A percentile compares a stretch with the other conserved stretches of the same genome.
Evolutionary conservation across 75 land plant genomes (phyloP).

Genomic region (Isoetes taiwanensis): DNA sequence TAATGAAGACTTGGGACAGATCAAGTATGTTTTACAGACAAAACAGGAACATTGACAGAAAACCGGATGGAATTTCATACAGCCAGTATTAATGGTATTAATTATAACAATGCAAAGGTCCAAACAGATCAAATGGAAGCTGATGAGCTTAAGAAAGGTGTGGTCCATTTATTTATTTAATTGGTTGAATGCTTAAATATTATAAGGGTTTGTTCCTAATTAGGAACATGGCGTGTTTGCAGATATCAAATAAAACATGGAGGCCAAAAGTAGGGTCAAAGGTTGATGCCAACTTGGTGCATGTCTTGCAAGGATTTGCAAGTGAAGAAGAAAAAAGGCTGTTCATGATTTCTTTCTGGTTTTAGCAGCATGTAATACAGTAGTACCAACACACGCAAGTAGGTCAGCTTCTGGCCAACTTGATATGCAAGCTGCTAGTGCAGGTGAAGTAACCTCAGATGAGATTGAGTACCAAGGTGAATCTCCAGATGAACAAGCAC

Average conservation of each 20-base stretch:
- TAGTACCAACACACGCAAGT: constrained; percentile 24
- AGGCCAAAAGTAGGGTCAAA: constrained; percentile 11
- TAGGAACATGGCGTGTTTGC: not conserved
- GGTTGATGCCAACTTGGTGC: constrained; percentile 11
- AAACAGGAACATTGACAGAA: constrained; percentile 95
- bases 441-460: constrained; percentile 12
- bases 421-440: constrained; percentile 17
- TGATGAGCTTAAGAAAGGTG: not conserved
- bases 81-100: constrained; percentile 75
- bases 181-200: not conserved
- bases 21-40: constrained; percentile 85
- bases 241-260: constrained; percentile 5
- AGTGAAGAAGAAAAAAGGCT: not conserved
- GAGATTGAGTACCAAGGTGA: constrained; percentile 39
- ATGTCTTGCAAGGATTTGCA: not conserved
- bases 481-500: constrained; percentile 43
- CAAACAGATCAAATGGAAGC: not conserved
- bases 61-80: constrained; percentile 94
- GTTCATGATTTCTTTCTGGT: constrained; percentile 22
- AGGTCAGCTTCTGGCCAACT: constrained; percentile 19
- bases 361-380: constrained; percentile 27
- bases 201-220: not conserved
- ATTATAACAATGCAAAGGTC: constrained; percentile 35
- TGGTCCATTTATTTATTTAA: not conserved
- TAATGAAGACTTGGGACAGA: constrained; percentile 97